Evolutionary conservation across 805 yeast genomes (phyloP), one percentile per base, ranked within the genome.

Genomic region (Ogataea degrootiae): DNA sequence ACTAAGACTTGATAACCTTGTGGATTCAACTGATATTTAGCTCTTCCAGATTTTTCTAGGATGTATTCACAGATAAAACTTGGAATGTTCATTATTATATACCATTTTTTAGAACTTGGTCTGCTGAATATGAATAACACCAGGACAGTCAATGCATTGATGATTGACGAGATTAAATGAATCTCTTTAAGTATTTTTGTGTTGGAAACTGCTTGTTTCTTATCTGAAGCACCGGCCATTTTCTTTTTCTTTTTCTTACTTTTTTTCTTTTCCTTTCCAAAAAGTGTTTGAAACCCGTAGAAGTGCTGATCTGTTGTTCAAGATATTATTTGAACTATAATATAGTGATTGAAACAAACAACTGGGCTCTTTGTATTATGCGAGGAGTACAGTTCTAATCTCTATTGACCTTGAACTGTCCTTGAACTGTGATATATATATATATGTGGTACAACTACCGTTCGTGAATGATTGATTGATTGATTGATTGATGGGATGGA

Each of bases 11-110:
- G 44, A 44, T 72, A 71, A 2, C 75, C 75, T 40, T 75, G 75
- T 1, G 56, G 59, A 15, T 70, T 66, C 5, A 34, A 41, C 14
- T 45, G 44, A 58, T 69, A 83, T 33, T 51, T 64, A 2, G 92
- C 91, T 46, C 89, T 66, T 4, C 88, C 89, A 41, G 73, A 68
- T 41, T 66, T 69, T 53, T 85, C 91, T 22, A 86, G 62, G 12
- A 72, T 63, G 57, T 74, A 79, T 59, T 84, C 71, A 37, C 74
- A 68, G 14, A 72, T 53, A 40, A 70, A 48, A 44, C 71, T 66
- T 4, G 83, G 83, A 6, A 67, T 34, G 40, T 69, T 63, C 54
- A 75, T 60, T 6, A 76, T 17, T 8, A 77, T n/a, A 48, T 59
- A 75, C n/a, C 76, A 74, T 46, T 66, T 68, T 44, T 68, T 59